Conservation (phyloP, 768 basidiomycete species). For the Tulasnella sp. region DNA sequence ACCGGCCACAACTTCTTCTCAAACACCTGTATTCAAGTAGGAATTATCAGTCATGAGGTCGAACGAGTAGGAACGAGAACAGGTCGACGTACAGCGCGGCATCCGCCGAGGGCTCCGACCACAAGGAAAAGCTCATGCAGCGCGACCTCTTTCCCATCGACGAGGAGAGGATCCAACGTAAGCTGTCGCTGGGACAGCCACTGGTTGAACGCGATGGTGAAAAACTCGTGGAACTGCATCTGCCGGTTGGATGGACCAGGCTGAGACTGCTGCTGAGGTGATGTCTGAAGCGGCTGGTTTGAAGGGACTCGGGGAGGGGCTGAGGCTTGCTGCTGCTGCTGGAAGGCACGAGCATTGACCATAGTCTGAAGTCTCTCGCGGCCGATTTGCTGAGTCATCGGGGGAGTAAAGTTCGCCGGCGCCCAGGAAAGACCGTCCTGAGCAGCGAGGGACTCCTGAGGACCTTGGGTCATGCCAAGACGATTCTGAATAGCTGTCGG, state of each 20-base stretch:
- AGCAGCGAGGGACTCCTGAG: not conserved
- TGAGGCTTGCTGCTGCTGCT: constrained; percentile 1
- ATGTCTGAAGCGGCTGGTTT: not conserved
- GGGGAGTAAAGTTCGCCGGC: not conserved
- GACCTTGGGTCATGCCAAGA: not conserved
- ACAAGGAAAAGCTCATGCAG: constrained; percentile 6
- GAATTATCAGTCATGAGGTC: not conserved
- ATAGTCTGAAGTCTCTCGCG: not conserved
- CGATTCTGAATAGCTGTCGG: not conserved
- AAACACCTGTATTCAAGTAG: not conserved
- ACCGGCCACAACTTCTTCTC: not conserved
- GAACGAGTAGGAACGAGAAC: not conserved
- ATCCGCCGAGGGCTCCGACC: constrained; percentile 6
- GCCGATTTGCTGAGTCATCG: not conserved
- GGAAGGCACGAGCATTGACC: not conserved
- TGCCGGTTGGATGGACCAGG: not conserved
- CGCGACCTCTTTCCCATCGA: constrained; percentile 5
- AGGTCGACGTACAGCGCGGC: not conserved
- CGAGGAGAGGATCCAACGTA: not conserved
- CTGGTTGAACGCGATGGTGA: not conserved
- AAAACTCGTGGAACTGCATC: not conserved
- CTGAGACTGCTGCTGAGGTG: not conserved
- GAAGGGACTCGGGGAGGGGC: not conserved
- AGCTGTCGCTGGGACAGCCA: constrained; percentile 1
- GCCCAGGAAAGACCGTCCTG: not conserved